Evolutionary conservation across 306 rosid species (phyloP), one percentile per base, ranked within the genome.

Genomic region (Fragaria vesca): DNA sequence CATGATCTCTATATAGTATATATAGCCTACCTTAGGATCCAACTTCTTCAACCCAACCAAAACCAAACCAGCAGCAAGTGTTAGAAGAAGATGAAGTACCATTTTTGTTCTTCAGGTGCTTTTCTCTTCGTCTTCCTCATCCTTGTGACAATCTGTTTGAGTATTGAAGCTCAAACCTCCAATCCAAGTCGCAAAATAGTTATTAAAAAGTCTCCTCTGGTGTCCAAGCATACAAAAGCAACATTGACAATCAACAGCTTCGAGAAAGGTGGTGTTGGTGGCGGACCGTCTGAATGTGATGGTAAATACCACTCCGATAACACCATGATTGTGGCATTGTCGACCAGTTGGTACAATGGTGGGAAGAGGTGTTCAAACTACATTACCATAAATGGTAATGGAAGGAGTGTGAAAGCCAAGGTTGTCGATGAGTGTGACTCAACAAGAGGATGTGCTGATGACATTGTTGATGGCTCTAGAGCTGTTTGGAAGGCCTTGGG

Each of bases 241-340:
- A 54, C 61, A 24, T 8, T 54, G 28, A 54, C 61, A 2, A 6
- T 54, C 24, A 18, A 54, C 26, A 54, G 61, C 61, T 54, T 54
- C 3, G 12, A 54, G 12, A n/a, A 20, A 54, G 61, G 61, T 54
- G 60, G 88, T 72, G 85, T 79, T 34, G 11, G 4, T 4, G 52
- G 67, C 4, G 61, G 61, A 54, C 61, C 28, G 2, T 6, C 4
- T 8, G 61, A 54, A 54, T 20, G 61, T 8, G 61, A 54, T 12
- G 21, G 21, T n/a, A 20, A 54, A 6, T 54, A 6, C 28, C 61
- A 20, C 61, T 54, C 61, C 3, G 28, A 54, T 20, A 54, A 54
- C 10, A 54, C 61, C 61, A 0, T n/a, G 4, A n/a, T 54, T 12
- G 61, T 54, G 61, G 61, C 61, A 54, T 54, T 54, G 61, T 54